Percentiles rank a stretch among this genome's conserved stretches.
These are phyloP conservation scores for Diospyros lotus DNA, from an alignment of 148 eudicot species.

Conservation along the genomic window DNA sequence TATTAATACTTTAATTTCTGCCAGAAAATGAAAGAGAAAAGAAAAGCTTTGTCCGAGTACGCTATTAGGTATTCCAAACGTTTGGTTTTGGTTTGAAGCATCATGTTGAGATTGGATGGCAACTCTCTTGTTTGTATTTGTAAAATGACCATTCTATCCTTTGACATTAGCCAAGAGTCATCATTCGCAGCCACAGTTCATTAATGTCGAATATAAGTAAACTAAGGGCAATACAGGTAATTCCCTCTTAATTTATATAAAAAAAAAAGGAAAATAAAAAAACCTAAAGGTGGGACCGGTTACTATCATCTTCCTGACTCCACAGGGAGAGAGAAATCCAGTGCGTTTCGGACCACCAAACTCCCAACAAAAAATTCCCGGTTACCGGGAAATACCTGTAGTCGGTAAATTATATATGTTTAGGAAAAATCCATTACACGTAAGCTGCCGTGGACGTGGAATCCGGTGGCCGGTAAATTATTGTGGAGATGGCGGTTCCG, in stretches of 20 bases:
- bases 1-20: not conserved
- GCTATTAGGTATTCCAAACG: not conserved
- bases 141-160: too few species aligned
- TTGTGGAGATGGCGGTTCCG: too few species aligned
- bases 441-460: too few species aligned
- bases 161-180: too few species aligned
- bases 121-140: too few species aligned
- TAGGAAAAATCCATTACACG: not conserved
- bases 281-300: not conserved
- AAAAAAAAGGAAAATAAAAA: not conserved
- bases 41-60: not conserved
- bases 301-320: not conserved
- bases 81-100: not conserved
- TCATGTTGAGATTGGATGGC: not conserved
- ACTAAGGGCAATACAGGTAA: too few species aligned
- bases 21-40: not conserved
- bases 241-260: not conserved
- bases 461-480: not conserved
- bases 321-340: not conserved
- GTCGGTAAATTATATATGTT: not conserved
- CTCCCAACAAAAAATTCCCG: not conserved
- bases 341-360: not conserved
- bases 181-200: too few species aligned
- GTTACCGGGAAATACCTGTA: conserved; percentile 3
- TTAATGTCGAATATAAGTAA: too few species aligned